Conservation (phyloP, 371 early-diverging fungal species). For the Mycotypha africana region DNA sequence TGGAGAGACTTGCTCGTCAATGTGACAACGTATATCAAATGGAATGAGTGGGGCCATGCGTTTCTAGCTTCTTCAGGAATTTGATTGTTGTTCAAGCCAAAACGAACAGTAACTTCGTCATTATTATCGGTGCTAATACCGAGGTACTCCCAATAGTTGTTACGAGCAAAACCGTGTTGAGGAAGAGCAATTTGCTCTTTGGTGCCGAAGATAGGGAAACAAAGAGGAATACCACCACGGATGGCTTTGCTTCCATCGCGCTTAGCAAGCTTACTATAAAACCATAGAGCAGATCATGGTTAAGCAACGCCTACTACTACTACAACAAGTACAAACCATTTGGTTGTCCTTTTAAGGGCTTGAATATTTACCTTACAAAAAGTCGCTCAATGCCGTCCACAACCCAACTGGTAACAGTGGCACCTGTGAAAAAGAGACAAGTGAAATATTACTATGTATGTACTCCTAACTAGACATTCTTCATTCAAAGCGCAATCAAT, state of each 20-base stretch:
- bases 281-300: not conserved
- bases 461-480: too few species aligned
- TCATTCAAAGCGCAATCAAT: not conserved
- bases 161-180: constrained; percentile 82
- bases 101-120: constrained; percentile 57
- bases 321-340: too few species aligned
- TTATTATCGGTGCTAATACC: constrained; percentile 48
- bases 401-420: constrained; percentile 79
- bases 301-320: too few species aligned
- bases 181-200: constrained; percentile 57
- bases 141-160: constrained; percentile 61
- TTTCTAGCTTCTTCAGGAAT: constrained; percentile 50
- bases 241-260: constrained; percentile 81
- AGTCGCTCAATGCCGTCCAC: constrained; percentile 60
- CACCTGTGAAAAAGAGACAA: too few species aligned
- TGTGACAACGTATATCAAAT: constrained; percentile 74
- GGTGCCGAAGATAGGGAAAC: constrained; percentile 82
- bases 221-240: constrained; percentile 79
- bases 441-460: too few species aligned
- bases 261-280: constrained; percentile 55
- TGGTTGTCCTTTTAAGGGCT: too few species aligned
- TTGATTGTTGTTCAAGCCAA: constrained; percentile 61
- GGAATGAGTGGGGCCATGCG: constrained; percentile 72
- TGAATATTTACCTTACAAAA: constrained; percentile 61
- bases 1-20: constrained; percentile 63